A percentile compares a stretch with the other conserved stretches of the same genome.
These are phyloP conservation scores for Mycena latifolia DNA, from an alignment of 768 basidiomycete species.

Conservation along the genomic window DNA sequence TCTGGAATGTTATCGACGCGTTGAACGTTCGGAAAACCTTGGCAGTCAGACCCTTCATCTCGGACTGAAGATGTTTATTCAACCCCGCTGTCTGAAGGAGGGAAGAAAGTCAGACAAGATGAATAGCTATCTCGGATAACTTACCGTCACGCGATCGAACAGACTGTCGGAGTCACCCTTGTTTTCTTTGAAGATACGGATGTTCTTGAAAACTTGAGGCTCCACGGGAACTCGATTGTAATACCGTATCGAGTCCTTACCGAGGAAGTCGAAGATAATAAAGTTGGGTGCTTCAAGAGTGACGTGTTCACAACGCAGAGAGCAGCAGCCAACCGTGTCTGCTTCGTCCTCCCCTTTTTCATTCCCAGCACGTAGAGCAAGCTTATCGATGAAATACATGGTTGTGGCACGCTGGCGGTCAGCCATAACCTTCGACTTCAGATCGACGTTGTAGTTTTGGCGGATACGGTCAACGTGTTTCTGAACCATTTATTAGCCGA, in stretches of 20 bases:
- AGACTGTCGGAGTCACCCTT: constrained; percentile 90
- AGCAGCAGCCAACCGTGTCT: constrained; percentile 99
- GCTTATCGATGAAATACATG: constrained; percentile 98
- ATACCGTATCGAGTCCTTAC: constrained; percentile 99
- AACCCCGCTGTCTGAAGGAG: constrained; percentile 74
- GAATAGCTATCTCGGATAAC: constrained; percentile 40
- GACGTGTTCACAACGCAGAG: constrained; percentile 95
- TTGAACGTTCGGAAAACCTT: constrained; percentile 99
- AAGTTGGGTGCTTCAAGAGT: constrained; percentile 90
- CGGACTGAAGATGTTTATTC: constrained; percentile 92
- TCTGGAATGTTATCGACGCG: constrained; percentile 95
- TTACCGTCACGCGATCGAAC: constrained; percentile 95
- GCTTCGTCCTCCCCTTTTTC: constrained; percentile 99
- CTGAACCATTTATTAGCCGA: constrained; percentile 53
- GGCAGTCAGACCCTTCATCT: constrained; percentile 98
- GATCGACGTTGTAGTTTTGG: constrained; percentile 84
- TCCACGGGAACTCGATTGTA: constrained; percentile 93
- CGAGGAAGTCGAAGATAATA: constrained; percentile 96
- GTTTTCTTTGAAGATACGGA: constrained; percentile 95
- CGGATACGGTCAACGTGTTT: constrained; percentile 93
- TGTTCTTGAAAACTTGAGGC: constrained; percentile 96
- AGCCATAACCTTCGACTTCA: constrained; percentile 93
- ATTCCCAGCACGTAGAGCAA: constrained; percentile 98
- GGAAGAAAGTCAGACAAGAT: constrained; percentile 37
- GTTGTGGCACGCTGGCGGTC: constrained; percentile 98